Conservation (phyloP, 2,329 filamentous ascomycete species). For the Botrytis hyacinthi region DNA sequence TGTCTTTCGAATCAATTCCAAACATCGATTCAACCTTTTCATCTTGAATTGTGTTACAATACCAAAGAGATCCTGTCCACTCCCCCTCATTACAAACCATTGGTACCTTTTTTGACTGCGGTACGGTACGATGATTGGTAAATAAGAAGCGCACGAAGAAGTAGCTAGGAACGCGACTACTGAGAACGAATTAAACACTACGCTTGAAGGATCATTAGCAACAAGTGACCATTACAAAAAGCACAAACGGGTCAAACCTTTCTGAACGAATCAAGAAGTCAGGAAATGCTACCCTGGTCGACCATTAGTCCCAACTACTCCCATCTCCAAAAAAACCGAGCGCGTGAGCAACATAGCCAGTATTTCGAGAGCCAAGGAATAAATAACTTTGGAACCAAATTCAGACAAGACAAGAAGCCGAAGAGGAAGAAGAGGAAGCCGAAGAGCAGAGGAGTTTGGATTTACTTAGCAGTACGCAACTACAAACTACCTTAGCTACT, state of each 20-base stretch:
- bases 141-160: conserved; percentile 4
- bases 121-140: not conserved
- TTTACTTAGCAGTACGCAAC: not conserved
- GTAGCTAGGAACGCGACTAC: not conserved
- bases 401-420: not conserved
- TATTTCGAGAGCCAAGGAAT: not conserved
- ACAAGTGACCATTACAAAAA: conserved; percentile 3
- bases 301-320: conserved; percentile 3
- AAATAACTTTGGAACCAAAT: not conserved
- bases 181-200: not conserved
- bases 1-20: not conserved
- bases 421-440: not conserved
- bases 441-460: not conserved
- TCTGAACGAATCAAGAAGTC: not conserved
- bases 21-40: not conserved
- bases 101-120: conserved; percentile 5
- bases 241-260: not conserved
- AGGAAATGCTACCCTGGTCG: not conserved
- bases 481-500: not conserved
- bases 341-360: conserved; percentile 3
- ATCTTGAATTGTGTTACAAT: not conserved
- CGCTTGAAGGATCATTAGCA: conserved; percentile 10
- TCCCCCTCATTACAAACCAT: not conserved
- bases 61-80: not conserved
- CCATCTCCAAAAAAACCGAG: not conserved